Evolutionary conservation across 306 rosid species (phyloP).

Genomic region (Dryas octopetala): DNA sequence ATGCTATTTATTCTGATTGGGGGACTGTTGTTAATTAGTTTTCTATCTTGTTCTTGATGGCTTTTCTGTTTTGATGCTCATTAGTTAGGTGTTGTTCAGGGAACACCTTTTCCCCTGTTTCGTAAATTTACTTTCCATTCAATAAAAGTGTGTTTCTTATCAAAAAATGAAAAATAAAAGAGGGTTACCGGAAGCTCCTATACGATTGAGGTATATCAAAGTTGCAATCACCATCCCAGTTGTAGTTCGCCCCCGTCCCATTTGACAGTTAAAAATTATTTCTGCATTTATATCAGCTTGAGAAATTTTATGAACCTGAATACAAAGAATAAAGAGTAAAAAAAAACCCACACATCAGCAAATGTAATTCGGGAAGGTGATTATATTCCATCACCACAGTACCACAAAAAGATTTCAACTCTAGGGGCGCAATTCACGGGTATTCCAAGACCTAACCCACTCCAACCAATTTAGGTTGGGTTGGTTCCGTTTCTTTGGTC

Average conservation of each 20-base stretch:
- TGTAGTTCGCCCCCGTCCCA: slow-evolving; percentile 96
- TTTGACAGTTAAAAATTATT: slow-evolving; percentile 90
- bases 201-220: slow-evolving; percentile 74
- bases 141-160: background rate
- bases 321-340: slow-evolving; percentile 35
- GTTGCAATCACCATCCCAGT: slow-evolving; percentile 97
- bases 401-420: slow-evolving; percentile 1
- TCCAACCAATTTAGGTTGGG: background rate
- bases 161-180: slow-evolving; percentile 9
- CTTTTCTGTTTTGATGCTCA: background rate
- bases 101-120: background rate
- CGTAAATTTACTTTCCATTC: background rate
- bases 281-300: slow-evolving; percentile 68
- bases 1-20: background rate
- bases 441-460: background rate
- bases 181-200: slow-evolving; percentile 73
- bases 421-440: slow-evolving; percentile 2
- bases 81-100: background rate
- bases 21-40: background rate
- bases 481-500: background rate
- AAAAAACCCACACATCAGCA: slow-evolving; percentile 17
- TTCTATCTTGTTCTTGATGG: background rate
- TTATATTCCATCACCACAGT: background rate
- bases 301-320: slow-evolving; percentile 80
- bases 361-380: slow-evolving; percentile 6